These are phyloP conservation scores for Penicillium sp. DNA, from an alignment of 2,329 filamentous ascomycete genomes.

Conservation along the genomic window DNA sequence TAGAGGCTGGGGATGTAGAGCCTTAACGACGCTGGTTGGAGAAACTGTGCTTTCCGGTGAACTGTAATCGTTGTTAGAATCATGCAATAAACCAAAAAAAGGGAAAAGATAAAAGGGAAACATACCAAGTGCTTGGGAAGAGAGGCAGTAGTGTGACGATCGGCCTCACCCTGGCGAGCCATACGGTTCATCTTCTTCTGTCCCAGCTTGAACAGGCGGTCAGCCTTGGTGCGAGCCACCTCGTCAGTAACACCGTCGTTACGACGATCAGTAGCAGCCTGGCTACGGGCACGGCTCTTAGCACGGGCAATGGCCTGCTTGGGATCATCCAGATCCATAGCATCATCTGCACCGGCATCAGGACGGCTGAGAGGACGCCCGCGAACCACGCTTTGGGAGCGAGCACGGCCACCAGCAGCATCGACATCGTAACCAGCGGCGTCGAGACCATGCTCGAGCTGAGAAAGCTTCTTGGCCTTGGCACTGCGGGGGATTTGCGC, in stretches of 20 bases:
- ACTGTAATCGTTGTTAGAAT: conserved; percentile 52
- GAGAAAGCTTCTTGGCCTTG: conserved; percentile 77
- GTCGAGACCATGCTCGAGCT: conserved; percentile 84
- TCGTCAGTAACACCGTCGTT: conserved; percentile 64
- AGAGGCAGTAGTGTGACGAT: conserved; percentile 80
- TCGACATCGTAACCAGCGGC: conserved; percentile 82
- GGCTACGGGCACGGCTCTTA: conserved; percentile 67
- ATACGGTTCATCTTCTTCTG: conserved; percentile 99
- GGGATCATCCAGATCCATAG: conserved; percentile 62
- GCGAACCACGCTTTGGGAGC: conserved; percentile 60
- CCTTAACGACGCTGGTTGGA: conserved; percentile 63
- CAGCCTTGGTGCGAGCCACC: conserved; percentile 71
- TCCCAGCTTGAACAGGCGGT: conserved; percentile 80
- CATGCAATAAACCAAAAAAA: background rate
- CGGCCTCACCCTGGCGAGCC: conserved; percentile 94
- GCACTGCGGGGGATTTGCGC: conserved; percentile 85
- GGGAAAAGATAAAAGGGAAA: conserved; percentile 25
- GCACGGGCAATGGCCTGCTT: conserved; percentile 61
- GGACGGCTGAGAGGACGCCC: conserved; percentile 69
- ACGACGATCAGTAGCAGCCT: conserved; percentile 50
- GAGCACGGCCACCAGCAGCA: conserved; percentile 70
- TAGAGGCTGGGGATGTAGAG: conserved; percentile 5
- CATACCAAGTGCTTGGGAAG: conserved; percentile 89
- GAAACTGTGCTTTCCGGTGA: conserved; percentile 88
- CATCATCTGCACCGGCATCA: conserved; percentile 65